Conservation (phyloP, 2,329 filamentous ascomycete species). For the Claviceps quebecensis region DNA sequence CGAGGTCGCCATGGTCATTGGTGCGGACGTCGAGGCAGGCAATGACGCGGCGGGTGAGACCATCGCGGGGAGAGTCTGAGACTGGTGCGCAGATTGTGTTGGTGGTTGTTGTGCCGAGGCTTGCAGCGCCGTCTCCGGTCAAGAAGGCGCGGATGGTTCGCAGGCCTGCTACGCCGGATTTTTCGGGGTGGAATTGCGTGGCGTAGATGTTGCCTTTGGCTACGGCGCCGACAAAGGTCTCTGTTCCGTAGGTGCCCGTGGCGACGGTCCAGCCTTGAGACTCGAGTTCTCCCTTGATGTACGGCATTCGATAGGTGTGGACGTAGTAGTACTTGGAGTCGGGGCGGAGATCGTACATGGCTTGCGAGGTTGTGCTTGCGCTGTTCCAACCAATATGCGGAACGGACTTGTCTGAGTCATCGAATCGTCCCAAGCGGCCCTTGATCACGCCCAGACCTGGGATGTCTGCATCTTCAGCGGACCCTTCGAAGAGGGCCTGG, state of each 20-base stretch:
- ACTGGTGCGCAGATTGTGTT: neutral
- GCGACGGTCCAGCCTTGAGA: conserved; percentile 82
- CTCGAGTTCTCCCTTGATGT: conserved; percentile 60
- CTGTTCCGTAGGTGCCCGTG: conserved; percentile 71
- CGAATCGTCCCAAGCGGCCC: conserved; percentile 58
- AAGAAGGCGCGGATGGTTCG: conserved; percentile 76
- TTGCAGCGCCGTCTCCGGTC: conserved; percentile 47
- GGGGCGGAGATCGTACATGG: conserved; percentile 64
- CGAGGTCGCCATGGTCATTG: conserved; percentile 87
- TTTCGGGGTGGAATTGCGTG: conserved; percentile 96
- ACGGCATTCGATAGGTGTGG: conserved; percentile 80
- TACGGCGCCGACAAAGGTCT: conserved; percentile 85
- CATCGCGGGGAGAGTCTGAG: conserved; percentile 32
- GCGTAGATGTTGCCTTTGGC: conserved; percentile 75
- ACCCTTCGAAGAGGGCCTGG: conserved; percentile 79
- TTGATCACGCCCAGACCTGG: conserved; percentile 65
- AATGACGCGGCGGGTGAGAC: conserved; percentile 84
- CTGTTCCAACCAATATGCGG: conserved; percentile 99
- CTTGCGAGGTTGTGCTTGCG: conserved; percentile 46
- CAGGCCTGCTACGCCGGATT: conserved; percentile 81
- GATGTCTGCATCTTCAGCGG: conserved; percentile 59
- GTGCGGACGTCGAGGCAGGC: conserved; percentile 91
- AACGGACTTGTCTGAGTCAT: conserved; percentile 70
- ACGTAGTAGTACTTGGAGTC: conserved; percentile 98
- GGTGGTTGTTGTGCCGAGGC: conserved; percentile 22